Evolutionary conservation across 192 early-diverging fungal genomes (phyloP).

Genomic region (Kickxella alabastrina): DNA sequence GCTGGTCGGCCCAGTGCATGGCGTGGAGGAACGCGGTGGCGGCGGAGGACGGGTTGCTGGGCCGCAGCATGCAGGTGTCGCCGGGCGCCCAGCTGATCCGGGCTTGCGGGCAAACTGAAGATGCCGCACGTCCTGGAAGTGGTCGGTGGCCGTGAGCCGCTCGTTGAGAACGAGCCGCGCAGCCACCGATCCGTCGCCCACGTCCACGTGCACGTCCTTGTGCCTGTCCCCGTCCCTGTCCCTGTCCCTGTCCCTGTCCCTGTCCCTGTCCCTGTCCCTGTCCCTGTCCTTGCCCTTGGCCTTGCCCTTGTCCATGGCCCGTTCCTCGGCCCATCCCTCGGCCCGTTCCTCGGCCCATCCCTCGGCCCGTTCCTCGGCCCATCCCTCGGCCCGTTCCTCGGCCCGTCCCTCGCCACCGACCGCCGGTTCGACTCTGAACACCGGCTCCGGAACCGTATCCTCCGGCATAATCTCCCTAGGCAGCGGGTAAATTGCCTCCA

Average conservation of each 20-base stretch:
- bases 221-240: no score
- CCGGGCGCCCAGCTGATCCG: constrained; percentile 56
- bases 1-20: constrained; percentile 54
- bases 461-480: constrained; percentile 28
- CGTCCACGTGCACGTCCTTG: no score
- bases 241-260: no score
- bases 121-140: constrained; percentile 94
- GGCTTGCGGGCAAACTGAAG: constrained; percentile 53
- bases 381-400: neutral
- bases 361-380: neutral
- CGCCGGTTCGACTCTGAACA: constrained; percentile 7
- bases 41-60: constrained; percentile 66
- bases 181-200: neutral
- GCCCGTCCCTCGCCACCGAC: no score
- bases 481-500: constrained; percentile 62
- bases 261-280: no score
- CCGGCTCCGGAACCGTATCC: constrained; percentile 14
- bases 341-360: neutral
- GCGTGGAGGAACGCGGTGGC: constrained; percentile 65
- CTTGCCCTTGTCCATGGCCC: no score
- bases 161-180: constrained; percentile 52
- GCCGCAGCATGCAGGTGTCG: constrained; percentile 74
- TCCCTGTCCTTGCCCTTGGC: no score
- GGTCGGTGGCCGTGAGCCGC: constrained; percentile 68
- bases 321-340: neutral